These are phyloP conservation scores for Peribolospora baueri DNA, from an alignment of 768 basidiomycete genomes.

Conservation along the genomic window DNA sequence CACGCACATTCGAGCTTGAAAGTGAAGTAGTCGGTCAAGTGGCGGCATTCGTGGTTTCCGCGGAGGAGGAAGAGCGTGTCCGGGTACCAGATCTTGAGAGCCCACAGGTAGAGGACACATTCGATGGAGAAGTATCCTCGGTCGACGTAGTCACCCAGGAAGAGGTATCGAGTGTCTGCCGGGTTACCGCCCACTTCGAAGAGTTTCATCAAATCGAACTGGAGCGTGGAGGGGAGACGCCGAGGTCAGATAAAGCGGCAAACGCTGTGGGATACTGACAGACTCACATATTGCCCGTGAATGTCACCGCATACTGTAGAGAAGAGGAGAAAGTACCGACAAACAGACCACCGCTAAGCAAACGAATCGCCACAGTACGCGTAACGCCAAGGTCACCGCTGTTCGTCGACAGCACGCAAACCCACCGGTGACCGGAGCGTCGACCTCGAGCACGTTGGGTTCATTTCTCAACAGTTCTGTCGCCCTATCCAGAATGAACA, in stretches of 20 bases:
- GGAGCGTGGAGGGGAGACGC: conserved; percentile 1
- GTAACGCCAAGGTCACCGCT: background rate
- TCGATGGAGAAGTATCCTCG: conserved; percentile 85
- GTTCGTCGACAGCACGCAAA: conserved; percentile 4
- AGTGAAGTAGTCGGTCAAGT: conserved; percentile 93
- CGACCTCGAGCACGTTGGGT: conserved; percentile 74
- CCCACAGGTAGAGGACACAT: conserved; percentile 96
- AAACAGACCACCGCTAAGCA: background rate
- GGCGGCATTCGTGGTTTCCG: conserved; percentile 96
- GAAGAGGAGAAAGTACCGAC: background rate
- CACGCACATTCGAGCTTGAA: conserved; percentile 90
- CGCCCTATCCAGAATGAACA: conserved; percentile 77
- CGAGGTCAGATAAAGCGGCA: background rate
- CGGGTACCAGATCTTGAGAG: conserved; percentile 98
- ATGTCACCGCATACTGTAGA: conserved; percentile 83
- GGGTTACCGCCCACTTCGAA: conserved; percentile 86
- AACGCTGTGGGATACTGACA: background rate
- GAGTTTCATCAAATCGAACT: conserved; percentile 88
- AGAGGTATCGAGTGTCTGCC: conserved; percentile 77
- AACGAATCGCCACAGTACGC: background rate
- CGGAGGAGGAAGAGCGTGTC: conserved; percentile 86
- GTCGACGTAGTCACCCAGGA: conserved; percentile 82
- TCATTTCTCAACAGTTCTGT: conserved; percentile 60
- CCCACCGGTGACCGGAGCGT: conserved; percentile 89
- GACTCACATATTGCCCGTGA: conserved; percentile 82